Conservation (phyloP, 495 filamentous ascomycete genomes). For the Penicillium alfredii region DNA sequence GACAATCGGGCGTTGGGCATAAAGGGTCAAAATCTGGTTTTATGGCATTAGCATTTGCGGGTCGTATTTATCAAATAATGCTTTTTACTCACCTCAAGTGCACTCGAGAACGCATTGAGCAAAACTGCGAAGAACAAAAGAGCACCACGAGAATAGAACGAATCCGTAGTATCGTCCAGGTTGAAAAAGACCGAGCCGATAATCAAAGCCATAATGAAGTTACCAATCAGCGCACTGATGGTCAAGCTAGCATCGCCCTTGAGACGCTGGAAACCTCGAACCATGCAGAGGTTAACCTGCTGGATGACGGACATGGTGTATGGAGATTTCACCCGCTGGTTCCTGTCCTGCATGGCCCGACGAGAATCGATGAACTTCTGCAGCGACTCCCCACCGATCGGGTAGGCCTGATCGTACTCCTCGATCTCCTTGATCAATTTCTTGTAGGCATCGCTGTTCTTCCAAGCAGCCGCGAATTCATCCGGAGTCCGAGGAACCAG, state of each 20-base stretch:
- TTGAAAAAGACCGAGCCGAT: slow-evolving; percentile 88
- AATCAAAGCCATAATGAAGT: slow-evolving; percentile 75
- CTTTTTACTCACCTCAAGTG: slow-evolving; percentile 66
- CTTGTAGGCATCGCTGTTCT: slow-evolving; percentile 47
- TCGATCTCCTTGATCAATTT: slow-evolving; percentile 48
- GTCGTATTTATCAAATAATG: background rate
- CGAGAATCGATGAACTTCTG: slow-evolving; percentile 37
- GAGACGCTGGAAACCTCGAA: slow-evolving; percentile 53
- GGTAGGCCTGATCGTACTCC: slow-evolving; percentile 43
- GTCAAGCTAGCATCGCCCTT: slow-evolving; percentile 72
- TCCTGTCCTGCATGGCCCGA: slow-evolving; percentile 41
- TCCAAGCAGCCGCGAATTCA: slow-evolving; percentile 63
- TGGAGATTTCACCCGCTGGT: slow-evolving; percentile 35
- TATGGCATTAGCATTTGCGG: background rate
- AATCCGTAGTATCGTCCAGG: slow-evolving; percentile 53
- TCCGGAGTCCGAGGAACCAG: slow-evolving; percentile 63
- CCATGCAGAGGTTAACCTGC: slow-evolving; percentile 46
- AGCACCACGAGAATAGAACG: slow-evolving; percentile 78
- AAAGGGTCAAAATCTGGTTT: slow-evolving; percentile 52
- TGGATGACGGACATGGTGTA: slow-evolving; percentile 43
- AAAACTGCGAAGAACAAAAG: slow-evolving; percentile 91
- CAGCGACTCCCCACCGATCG: slow-evolving; percentile 36
- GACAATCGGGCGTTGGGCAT: slow-evolving; percentile 60
- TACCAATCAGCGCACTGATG: slow-evolving; percentile 68
- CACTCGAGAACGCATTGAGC: slow-evolving; percentile 80